phyloP scores from a whole-genome alignment of 495 filamentous ascomycete species.

The Copromyces sp. region DNA sequence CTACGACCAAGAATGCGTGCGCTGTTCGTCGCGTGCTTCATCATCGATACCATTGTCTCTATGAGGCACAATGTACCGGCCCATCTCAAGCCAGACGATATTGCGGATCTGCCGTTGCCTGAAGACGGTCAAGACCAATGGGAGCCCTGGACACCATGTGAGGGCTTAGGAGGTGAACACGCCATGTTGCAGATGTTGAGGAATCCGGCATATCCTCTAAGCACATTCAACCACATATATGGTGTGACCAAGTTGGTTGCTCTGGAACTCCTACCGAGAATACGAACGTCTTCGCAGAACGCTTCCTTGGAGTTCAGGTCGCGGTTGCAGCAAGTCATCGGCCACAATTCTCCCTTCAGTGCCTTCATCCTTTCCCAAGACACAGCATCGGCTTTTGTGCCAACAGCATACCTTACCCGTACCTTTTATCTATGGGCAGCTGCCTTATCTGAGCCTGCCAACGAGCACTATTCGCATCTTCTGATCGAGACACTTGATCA shows the following conservation, averaged over 20 bases:
- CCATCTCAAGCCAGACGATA: slow-evolving; percentile 41
- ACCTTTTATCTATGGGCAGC: slow-evolving; percentile 14
- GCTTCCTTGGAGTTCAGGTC: background rate
- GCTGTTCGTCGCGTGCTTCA: slow-evolving; percentile 51
- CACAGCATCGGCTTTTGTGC: slow-evolving; percentile 7
- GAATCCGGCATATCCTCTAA: slow-evolving; percentile 47
- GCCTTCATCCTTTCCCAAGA: slow-evolving; percentile 2
- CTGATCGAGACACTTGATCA: slow-evolving; percentile 15
- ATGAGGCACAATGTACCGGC: slow-evolving; percentile 42
- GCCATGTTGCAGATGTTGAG: slow-evolving; percentile 29
- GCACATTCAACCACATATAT: slow-evolving; percentile 51
- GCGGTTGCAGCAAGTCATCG: slow-evolving; percentile 8
- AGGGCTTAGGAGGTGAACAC: slow-evolving; percentile 28
- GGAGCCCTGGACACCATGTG: slow-evolving; percentile 55
- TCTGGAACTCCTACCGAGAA: background rate
- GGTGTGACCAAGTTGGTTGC: slow-evolving; percentile 11
- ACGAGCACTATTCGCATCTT: background rate
- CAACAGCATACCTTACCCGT: slow-evolving; percentile 16
- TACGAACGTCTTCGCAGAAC: background rate
- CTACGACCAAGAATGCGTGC: slow-evolving; percentile 34
- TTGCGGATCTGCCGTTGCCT: slow-evolving; percentile 36
- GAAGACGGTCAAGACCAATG: slow-evolving; percentile 64
- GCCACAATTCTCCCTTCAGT: slow-evolving; percentile 9
- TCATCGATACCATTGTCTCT: slow-evolving; percentile 55
- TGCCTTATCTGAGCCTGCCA: slow-evolving; percentile 3